Percentiles rank a stretch among this genome's conserved stretches.
These are phyloP conservation scores for Phyllachora maydis DNA, from an alignment of 2,329 filamentous ascomycete species.

Conservation along the genomic window DNA sequence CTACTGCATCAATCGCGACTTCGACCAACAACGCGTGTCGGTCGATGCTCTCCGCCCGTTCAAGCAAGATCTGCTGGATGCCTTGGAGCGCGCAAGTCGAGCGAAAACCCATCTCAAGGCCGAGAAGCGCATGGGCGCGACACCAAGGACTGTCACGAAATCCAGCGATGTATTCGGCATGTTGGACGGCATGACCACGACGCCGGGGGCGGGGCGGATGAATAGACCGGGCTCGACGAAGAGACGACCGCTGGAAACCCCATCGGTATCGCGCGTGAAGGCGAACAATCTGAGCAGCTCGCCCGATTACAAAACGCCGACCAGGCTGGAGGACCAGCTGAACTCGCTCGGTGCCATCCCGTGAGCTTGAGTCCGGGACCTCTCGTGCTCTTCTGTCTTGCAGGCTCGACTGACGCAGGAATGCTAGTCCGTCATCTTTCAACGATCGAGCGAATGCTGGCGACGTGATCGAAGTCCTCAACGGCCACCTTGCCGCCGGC, in stretches of 20 bases:
- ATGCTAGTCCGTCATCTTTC: slow-evolving; percentile 39
- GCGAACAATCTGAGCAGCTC: slow-evolving; percentile 20
- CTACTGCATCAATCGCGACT: slow-evolving; percentile 86
- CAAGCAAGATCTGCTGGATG: slow-evolving; percentile 73
- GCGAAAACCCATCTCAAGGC: slow-evolving; percentile 36
- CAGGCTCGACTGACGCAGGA: slow-evolving; percentile 3
- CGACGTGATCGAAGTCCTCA: slow-evolving; percentile 66
- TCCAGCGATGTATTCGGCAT: slow-evolving; percentile 64
- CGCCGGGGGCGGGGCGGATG: slow-evolving; percentile 25
- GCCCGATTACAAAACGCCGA: slow-evolving; percentile 19
- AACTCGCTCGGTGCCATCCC: slow-evolving; percentile 15
- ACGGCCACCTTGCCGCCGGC: slow-evolving; percentile 46
- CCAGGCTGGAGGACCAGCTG: slow-evolving; percentile 16
- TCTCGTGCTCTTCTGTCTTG: neutral
- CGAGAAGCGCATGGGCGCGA: slow-evolving; percentile 39
- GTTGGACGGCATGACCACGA: slow-evolving; percentile 51
- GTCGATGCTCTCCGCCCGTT: slow-evolving; percentile 55
- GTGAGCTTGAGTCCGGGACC: slow-evolving; percentile 9
- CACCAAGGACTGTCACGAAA: slow-evolving; percentile 37
- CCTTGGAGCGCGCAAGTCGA: slow-evolving; percentile 56
- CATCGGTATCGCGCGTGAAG: slow-evolving; percentile 23
- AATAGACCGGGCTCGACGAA: slow-evolving; percentile 11
- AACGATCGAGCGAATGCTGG: slow-evolving; percentile 59
- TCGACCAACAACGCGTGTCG: slow-evolving; percentile 52
- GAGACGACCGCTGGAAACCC: slow-evolving; percentile 20